Evolutionary conservation across 2,329 filamentous ascomycete genomes (phyloP).

Genomic region (Diaporthe citrichinensis): DNA sequence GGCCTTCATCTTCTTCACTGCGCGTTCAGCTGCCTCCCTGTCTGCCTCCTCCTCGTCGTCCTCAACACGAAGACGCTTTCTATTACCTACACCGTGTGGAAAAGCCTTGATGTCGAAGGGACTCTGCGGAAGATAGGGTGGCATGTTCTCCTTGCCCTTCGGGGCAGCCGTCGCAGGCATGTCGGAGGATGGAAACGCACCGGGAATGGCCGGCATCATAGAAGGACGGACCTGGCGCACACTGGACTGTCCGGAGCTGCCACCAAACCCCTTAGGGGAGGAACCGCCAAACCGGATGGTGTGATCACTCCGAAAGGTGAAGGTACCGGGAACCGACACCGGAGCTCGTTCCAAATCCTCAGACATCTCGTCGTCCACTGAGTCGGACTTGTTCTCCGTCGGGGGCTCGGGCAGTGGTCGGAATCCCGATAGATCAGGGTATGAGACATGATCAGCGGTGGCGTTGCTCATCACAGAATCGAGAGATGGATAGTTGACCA

Average conservation of each 20-base stretch:
- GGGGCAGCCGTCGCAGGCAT: conserved; percentile 51
- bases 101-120: conserved; percentile 58
- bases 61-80: conserved; percentile 73
- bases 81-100: conserved; percentile 74
- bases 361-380: conserved; percentile 26
- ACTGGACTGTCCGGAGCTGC: conserved; percentile 71
- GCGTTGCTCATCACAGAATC: conserved; percentile 50
- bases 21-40: conserved; percentile 62
- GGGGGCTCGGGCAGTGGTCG: conserved; percentile 48
- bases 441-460: conserved; percentile 57
- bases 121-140: conserved; percentile 48
- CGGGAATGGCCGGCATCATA: conserved; percentile 66
- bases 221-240: conserved; percentile 72
- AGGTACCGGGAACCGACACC: conserved; percentile 66
- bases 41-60: conserved; percentile 70
- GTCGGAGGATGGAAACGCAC: conserved; percentile 63
- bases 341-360: conserved; percentile 10
- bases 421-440: conserved; percentile 66
- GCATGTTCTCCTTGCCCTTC: conserved; percentile 69
- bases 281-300: conserved; percentile 70
- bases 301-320: conserved; percentile 76
- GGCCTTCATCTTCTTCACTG: conserved; percentile 72
- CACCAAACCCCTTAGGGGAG: conserved; percentile 68
- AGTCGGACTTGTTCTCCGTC: conserved; percentile 41
- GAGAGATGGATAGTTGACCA: conserved; percentile 52